phyloP scores from a whole-genome alignment of 2,329 filamentous ascomycete genomes.

The Corinectria fuckeliana region DNA sequence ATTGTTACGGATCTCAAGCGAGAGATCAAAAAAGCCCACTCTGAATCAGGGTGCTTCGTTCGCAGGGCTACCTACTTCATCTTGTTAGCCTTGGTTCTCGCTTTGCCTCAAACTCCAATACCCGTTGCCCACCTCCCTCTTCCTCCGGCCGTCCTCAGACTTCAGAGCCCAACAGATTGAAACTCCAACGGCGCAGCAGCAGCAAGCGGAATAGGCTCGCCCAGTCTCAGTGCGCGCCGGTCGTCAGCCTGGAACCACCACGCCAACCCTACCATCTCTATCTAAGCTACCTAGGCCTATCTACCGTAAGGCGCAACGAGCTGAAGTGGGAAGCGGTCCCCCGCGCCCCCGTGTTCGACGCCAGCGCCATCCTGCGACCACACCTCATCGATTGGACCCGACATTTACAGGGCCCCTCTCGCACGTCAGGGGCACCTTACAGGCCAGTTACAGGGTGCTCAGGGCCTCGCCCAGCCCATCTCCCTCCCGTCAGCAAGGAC shows the following conservation, averaged over 20 bases:
- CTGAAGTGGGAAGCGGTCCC: neutral
- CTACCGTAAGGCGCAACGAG: neutral
- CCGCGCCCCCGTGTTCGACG: neutral
- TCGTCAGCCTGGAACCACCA: slow-evolving; percentile 7
- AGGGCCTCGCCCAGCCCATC: neutral
- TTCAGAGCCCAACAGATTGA: neutral
- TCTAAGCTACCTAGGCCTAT: no score
- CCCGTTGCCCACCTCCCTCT: neutral
- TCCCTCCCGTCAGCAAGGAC: no score
- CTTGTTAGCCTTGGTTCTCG: neutral
- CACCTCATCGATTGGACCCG: neutral
- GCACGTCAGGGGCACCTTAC: neutral
- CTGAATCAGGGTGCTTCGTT: neutral
- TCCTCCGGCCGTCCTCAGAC: neutral
- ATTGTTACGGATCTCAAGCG: neutral
- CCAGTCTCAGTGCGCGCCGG: slow-evolving; percentile 9
- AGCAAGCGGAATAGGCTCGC: neutral
- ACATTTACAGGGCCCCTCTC: neutral
- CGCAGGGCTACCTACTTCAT: neutral
- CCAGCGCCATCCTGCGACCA: neutral
- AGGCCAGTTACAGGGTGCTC: neutral
- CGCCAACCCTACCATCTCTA: neutral
- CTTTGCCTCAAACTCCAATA: neutral
- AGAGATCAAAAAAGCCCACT: neutral
- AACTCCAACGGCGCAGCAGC: neutral